Conservation (phyloP, 2,329 filamentous ascomycete genomes). For the Cercospora sesami region DNA sequence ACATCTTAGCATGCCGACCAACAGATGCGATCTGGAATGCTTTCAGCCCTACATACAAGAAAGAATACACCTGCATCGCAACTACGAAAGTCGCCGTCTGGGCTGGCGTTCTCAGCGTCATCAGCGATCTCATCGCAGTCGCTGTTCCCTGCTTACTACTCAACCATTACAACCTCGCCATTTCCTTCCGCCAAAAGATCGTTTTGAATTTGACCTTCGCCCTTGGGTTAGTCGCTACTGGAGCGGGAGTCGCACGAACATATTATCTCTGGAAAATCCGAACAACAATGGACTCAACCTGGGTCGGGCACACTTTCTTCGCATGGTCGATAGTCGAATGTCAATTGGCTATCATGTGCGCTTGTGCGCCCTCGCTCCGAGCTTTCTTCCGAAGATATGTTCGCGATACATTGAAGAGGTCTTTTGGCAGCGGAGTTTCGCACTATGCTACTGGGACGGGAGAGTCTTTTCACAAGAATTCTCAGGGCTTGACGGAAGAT, state of each 20-base stretch:
- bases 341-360: constrained; percentile 37
- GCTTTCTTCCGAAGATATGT: constrained; percentile 36
- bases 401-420: constrained; percentile 23
- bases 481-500: not conserved
- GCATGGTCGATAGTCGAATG: constrained; percentile 34
- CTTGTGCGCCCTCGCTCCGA: constrained; percentile 34
- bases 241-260: constrained; percentile 29
- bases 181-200: constrained; percentile 28
- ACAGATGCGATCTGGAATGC: constrained; percentile 30
- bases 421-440: constrained; percentile 19
- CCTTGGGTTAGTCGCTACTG: constrained; percentile 30
- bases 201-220: constrained; percentile 31
- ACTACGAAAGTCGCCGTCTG: constrained; percentile 13
- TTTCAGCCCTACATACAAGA: constrained; percentile 20
- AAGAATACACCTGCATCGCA: constrained; percentile 24
- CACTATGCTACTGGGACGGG: constrained; percentile 17
- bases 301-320: constrained; percentile 33
- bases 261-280: constrained; percentile 30
- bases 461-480: not conserved
- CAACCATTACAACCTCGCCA: constrained; percentile 27
- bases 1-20: constrained; percentile 29
- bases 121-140: constrained; percentile 33
- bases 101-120: constrained; percentile 25
- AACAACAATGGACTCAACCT: constrained; percentile 28
- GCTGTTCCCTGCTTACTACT: constrained; percentile 31